phyloP scores from a whole-genome alignment of 495 filamentous ascomycete genomes.

The Penicillium samsonianum region DNA sequence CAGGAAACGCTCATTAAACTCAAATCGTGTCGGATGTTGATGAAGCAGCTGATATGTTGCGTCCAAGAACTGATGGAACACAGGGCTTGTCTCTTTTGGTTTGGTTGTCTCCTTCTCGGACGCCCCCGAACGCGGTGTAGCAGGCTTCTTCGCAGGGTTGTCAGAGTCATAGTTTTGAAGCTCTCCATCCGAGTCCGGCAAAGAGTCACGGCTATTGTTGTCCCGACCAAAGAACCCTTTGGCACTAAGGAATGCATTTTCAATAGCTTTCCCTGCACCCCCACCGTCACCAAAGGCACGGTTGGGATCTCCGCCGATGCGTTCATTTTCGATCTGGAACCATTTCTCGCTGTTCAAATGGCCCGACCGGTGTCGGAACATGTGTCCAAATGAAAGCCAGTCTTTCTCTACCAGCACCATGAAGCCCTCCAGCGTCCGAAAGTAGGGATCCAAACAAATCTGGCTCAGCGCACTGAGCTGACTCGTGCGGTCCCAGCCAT shows the following conservation, averaged over 20 bases:
- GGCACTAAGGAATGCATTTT: conserved; percentile 83
- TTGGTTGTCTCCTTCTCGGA: conserved; percentile 61
- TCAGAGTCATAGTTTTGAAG: conserved; percentile 55
- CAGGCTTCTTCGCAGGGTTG: conserved; percentile 45
- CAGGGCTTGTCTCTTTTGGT: conserved; percentile 86
- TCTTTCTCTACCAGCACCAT: conserved; percentile 96
- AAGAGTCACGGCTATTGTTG: conserved; percentile 64
- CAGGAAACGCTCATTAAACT: conserved; percentile 96
- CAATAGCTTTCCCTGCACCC: conserved; percentile 73
- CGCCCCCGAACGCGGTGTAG: conserved; percentile 36
- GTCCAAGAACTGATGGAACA: conserved; percentile 98
- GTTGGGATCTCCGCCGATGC: conserved; percentile 50
- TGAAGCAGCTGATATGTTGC: conserved; percentile 87
- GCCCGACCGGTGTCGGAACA: conserved; percentile 89
- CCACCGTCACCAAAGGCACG: conserved; percentile 51
- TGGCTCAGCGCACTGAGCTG: conserved; percentile 94
- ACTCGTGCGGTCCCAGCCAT: conserved; percentile 97
- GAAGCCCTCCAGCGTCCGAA: conserved; percentile 92
- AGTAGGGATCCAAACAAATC: conserved; percentile 93
- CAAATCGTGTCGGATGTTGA: conserved; percentile 88
- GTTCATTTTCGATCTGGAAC: conserved; percentile 81
- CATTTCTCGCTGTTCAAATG: conserved; percentile 89
- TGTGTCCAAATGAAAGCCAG: conserved; percentile 96
- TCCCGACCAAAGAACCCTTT: conserved; percentile 87
- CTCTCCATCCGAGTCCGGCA: conserved; percentile 63